Evolutionary conservation across 441 rosid genomes (phyloP).

Genomic region (Eruca vesicaria): DNA sequence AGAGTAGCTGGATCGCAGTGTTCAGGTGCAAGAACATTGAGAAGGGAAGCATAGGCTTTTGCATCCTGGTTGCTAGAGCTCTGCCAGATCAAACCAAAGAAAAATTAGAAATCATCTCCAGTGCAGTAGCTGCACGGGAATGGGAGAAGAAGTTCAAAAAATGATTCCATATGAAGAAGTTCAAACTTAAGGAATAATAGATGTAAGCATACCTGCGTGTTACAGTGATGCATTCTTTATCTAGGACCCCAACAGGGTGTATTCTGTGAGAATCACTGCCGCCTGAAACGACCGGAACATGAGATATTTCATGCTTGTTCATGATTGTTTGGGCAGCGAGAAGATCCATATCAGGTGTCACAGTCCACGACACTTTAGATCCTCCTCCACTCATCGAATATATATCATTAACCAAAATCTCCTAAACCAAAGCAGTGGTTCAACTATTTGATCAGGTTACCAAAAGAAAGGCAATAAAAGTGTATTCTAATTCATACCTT

Average conservation of each 20-base stretch:
- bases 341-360: conserved; percentile 78
- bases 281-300: conserved; percentile 74
- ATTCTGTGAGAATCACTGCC: conserved; percentile 41
- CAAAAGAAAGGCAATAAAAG: not conserved
- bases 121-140: not conserved
- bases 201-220: conserved; percentile 57
- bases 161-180: not conserved
- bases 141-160: not conserved
- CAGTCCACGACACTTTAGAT: conserved; percentile 61
- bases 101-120: not conserved
- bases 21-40: no score
- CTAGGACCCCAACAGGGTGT: conserved; percentile 75
- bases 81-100: conserved; percentile 40
- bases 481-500: conserved; percentile 46
- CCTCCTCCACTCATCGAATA: conserved; percentile 50
- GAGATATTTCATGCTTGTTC: conserved; percentile 54
- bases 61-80: conserved; percentile 67
- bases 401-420: conserved; percentile 58
- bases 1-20: conserved; percentile 60
- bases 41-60: no score
- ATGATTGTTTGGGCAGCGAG: conserved; percentile 55
- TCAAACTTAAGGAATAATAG: not conserved
- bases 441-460: not conserved
- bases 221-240: conserved; percentile 71
- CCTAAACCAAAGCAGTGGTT: conserved; percentile 44